Conservation (phyloP, 2,329 filamentous ascomycete species). For the Pseudogymnoascus sp. region DNA sequence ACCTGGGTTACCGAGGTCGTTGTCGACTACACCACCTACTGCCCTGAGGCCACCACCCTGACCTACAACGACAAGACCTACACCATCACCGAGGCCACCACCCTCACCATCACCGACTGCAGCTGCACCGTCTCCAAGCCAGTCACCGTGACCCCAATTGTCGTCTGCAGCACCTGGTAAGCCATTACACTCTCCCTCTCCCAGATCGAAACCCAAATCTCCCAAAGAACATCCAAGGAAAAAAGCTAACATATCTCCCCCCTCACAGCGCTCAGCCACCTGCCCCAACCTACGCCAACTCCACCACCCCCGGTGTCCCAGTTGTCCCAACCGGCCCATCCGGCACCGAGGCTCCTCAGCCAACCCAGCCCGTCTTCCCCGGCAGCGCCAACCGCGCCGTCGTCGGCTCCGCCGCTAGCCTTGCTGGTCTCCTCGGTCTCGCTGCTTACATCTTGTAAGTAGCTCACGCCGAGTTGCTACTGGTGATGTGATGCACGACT, state of each 20-base stretch:
- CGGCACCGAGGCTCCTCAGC: constrained; percentile 19
- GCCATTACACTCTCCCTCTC: constrained; percentile 17
- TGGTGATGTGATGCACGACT: background rate
- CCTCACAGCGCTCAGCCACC: constrained; percentile 12
- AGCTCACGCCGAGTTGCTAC: background rate
- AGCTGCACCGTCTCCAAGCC: constrained; percentile 59
- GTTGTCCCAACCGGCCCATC: constrained; percentile 11
- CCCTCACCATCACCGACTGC: constrained; percentile 64
- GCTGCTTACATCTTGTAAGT: constrained; percentile 38
- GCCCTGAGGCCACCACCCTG: constrained; percentile 41
- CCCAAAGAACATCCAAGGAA: background rate
- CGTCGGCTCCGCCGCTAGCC: constrained; percentile 48
- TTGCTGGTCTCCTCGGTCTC: constrained; percentile 52
- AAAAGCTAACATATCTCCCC: constrained; percentile 10
- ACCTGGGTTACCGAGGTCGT: constrained; percentile 34
- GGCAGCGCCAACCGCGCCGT: constrained; percentile 49
- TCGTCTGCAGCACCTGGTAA: constrained; percentile 48
- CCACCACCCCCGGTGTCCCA: constrained; percentile 20
- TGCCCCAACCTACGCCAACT: constrained; percentile 18
- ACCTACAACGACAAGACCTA: constrained; percentile 39
- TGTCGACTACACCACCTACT: constrained; percentile 41
- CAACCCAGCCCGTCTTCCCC: constrained; percentile 34
- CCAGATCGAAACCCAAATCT: background rate
- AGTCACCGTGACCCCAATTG: constrained; percentile 42
- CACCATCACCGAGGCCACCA: constrained; percentile 48